Conservation (phyloP, 257 asterid genomes). For the Striga asiatica region DNA sequence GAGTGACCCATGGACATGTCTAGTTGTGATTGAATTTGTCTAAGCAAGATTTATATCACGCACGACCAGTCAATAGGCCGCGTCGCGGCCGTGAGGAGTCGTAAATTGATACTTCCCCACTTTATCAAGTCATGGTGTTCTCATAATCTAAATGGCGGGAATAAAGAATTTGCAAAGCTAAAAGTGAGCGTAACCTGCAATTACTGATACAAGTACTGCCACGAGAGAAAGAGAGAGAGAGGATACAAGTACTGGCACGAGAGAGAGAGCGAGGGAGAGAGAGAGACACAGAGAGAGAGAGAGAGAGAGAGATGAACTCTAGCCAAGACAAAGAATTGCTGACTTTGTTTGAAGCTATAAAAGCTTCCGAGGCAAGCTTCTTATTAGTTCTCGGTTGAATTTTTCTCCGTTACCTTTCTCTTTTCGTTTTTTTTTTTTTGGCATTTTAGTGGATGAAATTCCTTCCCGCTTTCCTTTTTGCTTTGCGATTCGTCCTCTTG, state of each 20-base stretch:
- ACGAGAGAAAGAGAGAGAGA: constrained; percentile 44
- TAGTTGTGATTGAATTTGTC: too few relatives aligned
- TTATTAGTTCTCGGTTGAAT: not conserved
- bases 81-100: too few relatives aligned
- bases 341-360: constrained; percentile 48
- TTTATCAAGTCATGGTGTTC: too few relatives aligned
- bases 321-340: constrained; percentile 31
- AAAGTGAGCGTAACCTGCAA: too few relatives aligned
- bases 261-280: constrained; percentile 4
- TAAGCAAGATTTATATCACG: too few relatives aligned
- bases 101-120: too few relatives aligned
- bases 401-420: not conserved
- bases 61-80: too few relatives aligned
- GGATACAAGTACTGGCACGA: constrained; percentile 7
- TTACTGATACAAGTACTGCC: too few relatives aligned
- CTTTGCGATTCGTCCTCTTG: not conserved
- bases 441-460: not conserved
- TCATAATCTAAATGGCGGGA: too few relatives aligned
- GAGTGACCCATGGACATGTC: too few relatives aligned
- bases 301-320: constrained; percentile 29
- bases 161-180: too few relatives aligned
- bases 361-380: constrained; percentile 58
- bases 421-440: not conserved
- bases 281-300: constrained; percentile 11
- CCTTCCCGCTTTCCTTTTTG: not conserved